Percentiles rank a stretch among this genome's conserved stretches.
Evolutionary conservation across 352 stramenopile genomes (phyloP).

Genomic region (Phytophthora aleatoria): DNA sequence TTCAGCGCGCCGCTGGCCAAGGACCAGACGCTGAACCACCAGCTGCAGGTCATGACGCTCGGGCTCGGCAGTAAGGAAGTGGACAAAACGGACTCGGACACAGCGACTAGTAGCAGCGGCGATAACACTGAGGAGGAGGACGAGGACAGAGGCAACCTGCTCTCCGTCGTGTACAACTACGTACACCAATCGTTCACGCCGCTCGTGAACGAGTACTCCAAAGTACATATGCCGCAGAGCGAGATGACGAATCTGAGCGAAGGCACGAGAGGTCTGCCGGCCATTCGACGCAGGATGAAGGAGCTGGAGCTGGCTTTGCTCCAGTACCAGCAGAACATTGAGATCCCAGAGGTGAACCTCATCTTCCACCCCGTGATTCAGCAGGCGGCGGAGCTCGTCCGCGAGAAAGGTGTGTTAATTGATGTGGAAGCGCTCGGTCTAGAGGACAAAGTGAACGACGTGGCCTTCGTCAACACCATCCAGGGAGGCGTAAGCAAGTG

Average conservation of each 20-base stretch:
- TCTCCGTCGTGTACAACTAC: constrained; percentile 90
- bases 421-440: constrained; percentile 83
- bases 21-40: constrained; percentile 75
- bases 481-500: constrained; percentile 92
- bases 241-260: constrained; percentile 68
- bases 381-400: constrained; percentile 72
- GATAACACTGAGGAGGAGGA: constrained; percentile 73
- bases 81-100: constrained; percentile 34
- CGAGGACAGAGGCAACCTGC: constrained; percentile 65
- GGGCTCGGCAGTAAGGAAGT: constrained; percentile 56
- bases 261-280: constrained; percentile 72
- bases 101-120: constrained; percentile 41
- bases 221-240: constrained; percentile 78
- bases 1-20: constrained; percentile 65
- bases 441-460: constrained; percentile 84
- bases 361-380: constrained; percentile 89
- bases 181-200: constrained; percentile 89
- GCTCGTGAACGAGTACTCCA: constrained; percentile 87
- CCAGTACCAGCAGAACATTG: constrained; percentile 94
- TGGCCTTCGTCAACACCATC: constrained; percentile 87
- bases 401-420: constrained; percentile 75
- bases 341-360: constrained; percentile 94
- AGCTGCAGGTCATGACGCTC: constrained; percentile 90
- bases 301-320: constrained; percentile 94
- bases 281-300: constrained; percentile 91